Base-by-base conservation (phyloP, 148 eudicot genomes). In the Camellia lanceoleosa region DNA sequence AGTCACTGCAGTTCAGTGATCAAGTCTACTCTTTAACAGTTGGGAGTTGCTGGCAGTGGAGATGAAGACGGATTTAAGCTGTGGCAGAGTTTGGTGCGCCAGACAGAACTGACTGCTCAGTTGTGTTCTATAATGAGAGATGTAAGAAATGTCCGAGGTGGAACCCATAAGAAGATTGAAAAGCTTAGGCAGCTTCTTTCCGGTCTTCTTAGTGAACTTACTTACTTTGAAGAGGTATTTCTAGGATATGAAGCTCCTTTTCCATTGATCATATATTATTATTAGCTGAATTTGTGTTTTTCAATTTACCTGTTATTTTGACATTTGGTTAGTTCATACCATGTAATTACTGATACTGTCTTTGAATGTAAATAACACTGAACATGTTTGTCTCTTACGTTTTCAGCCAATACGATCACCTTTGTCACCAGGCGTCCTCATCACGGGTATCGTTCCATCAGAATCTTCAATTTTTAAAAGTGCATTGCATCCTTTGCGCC, bases 71-170 rank as follows among this genome's bases (percentile, higher is more conserved):
- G 99, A 68, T 89, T 80, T 71, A 96, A 96, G 91, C 80, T 90
- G 78, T 96, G 99, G 99, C 99, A 96, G 85, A 96, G 99, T 86
- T 89, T 96, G 89, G 95, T 93, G 78, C 94, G 97, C 67, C 98
- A 96, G 84, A 96, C 98, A 43, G 99, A 96, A 85, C 84, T 96
- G 87, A 93, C 98, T 71, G 99, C 99, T 68, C 99, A 96, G 86
- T 70, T 96, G 87, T 92, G 99, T 81, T 92, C 97, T 19, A 92
- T 96, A 80, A 92, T 84, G 90, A 93, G 90, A 87, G 99, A 96
- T 80, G 98, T 96, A 55, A 84, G 97, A 72, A 96, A 93, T 86
- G 94, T 93, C 47, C 85, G 95, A 19, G 98, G 99, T 80, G 94
- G 97, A 68, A 92, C 95, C 47, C 98, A 92, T 65, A 96, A 92